Conservation (phyloP, 768 basidiomycete species). For the Phanerochaete carnosa region DNA sequence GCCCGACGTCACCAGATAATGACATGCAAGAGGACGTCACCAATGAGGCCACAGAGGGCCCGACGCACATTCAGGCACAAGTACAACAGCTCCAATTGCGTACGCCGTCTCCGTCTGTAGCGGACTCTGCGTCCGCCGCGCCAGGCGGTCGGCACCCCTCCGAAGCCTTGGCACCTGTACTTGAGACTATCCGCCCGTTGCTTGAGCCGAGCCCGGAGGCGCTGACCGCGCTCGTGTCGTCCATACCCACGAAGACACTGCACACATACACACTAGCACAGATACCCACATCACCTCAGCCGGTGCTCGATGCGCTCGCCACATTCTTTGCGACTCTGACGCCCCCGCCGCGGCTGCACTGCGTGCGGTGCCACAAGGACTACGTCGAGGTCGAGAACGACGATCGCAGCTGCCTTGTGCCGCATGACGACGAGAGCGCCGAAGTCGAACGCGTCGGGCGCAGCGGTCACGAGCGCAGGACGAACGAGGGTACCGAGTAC, state of each 20-base stretch:
- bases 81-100: constrained; percentile 36
- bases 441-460: constrained; percentile 59
- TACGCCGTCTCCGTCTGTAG: constrained; percentile 50
- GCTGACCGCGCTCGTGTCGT: constrained; percentile 49
- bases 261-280: constrained; percentile 59
- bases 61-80: background rate
- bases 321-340: constrained; percentile 59
- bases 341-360: constrained; percentile 70
- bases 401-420: constrained; percentile 65
- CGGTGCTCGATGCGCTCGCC: constrained; percentile 44
- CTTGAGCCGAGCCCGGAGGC: constrained; percentile 32
- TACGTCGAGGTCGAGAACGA: constrained; percentile 72
- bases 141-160: constrained; percentile 18
- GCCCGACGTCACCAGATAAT: constrained; percentile 1
- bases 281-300: constrained; percentile 36
- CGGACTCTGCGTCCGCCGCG: constrained; percentile 25
- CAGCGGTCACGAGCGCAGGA: constrained; percentile 25
- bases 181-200: constrained; percentile 14
- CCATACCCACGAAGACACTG: constrained; percentile 64
- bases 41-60: constrained; percentile 8
- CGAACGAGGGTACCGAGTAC: constrained; percentile 33
- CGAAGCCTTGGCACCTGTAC: constrained; percentile 17
- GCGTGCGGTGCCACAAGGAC: constrained; percentile 68
- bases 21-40: constrained; percentile 6
- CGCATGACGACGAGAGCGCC: constrained; percentile 81